Evolutionary conservation across 495 filamentous ascomycete genomes (phyloP), one percentile per base, ranked within the genome.

Genomic region (Saxophila tyrrhenica): DNA sequence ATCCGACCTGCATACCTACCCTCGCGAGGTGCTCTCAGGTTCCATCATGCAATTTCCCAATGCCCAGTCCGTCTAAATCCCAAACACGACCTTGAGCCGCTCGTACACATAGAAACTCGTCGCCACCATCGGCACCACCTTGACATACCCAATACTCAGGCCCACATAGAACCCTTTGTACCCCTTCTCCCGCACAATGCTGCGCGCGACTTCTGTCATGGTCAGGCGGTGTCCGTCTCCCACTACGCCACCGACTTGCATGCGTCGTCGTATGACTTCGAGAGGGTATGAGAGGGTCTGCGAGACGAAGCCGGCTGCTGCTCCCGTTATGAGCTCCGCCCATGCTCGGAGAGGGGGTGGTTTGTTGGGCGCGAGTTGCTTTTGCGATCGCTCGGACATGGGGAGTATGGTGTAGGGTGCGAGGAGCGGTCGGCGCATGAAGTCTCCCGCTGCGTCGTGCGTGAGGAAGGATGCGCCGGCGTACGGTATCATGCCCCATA

Each of bases 391-490:
- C 60, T 69, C 66, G 16, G 73, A 73, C 16, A 64, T 61, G 0
- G 76, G 73, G 7, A 77, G 69, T 0, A 74, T 87, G 15, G 89
- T 94, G 68, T 87, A 86, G 48, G 72, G 64, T 0, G 85, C 78
- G 0, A 94, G 51, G 1, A 62, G 46, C 0, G 82, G 82, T 32
- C 72, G 70, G 0, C 92, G 86, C 41, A 98, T 76, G 32, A 86
- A 64, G 67, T 98, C 92, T 22, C 87, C 82, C 0, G 79, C 77
- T 2, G 85, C 85, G 64, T 98, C 92, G 67, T 98, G 92, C 0
- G 88, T 94, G 29, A 97, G 78, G 74, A 98, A 98, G n/a, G 90
- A 96, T 63, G 94, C 81, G 48, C 92, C 92, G 15, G 94, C 92
- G 62, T 98, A 98, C 2, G 92, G 92, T 15, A 98, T 66, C 91